Conservation (phyloP, 2,329 filamentous ascomycete species). For the Cylindrodendrum hubeiense region DNA sequence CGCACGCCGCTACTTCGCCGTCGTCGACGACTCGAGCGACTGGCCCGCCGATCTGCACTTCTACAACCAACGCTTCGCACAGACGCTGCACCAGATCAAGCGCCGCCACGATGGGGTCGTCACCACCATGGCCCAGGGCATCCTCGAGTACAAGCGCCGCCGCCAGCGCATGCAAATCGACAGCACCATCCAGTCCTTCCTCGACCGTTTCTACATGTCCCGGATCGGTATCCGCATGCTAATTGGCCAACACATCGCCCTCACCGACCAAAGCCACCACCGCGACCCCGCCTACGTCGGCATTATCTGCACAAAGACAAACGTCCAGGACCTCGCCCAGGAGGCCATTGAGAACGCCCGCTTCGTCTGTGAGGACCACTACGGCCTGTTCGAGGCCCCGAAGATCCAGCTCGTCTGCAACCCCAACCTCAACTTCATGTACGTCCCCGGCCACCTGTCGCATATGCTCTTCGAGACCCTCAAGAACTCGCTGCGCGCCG, state of each 20-base stretch:
- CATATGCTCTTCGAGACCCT: slow-evolving; percentile 99
- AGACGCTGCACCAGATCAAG: slow-evolving; percentile 94
- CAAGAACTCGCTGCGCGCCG: slow-evolving; percentile 97
- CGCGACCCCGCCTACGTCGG: slow-evolving; percentile 95
- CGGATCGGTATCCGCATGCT: slow-evolving; percentile 99
- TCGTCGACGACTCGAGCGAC: slow-evolving; percentile 86
- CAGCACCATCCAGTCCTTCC: slow-evolving; percentile 95
- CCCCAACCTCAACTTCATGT: slow-evolving; percentile 97
- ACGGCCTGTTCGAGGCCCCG: slow-evolving; percentile 95
- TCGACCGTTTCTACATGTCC: slow-evolving; percentile 99
- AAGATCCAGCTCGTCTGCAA: slow-evolving; percentile 98
- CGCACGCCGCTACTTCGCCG: slow-evolving; percentile 82
- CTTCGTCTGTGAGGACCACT: slow-evolving; percentile 99
- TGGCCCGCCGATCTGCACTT: slow-evolving; percentile 96
- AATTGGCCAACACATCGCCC: slow-evolving; percentile 96
- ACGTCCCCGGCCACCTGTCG: slow-evolving; percentile 97
- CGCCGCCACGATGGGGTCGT: slow-evolving; percentile 96
- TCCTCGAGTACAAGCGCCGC: slow-evolving; percentile 97
- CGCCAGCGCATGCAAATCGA: slow-evolving; percentile 98
- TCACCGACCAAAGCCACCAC: slow-evolving; percentile 92
- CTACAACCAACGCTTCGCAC: slow-evolving; percentile 92
- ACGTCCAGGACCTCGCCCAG: slow-evolving; percentile 92
- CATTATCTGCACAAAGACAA: slow-evolving; percentile 99
- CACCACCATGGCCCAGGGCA: slow-evolving; percentile 97
- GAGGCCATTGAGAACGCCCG: slow-evolving; percentile 98